Evolutionary conservation across 192 early-diverging fungal genomes (phyloP), one percentile per base, ranked within the genome.

Genomic region (Fimicolochytrium jonesii): DNA sequence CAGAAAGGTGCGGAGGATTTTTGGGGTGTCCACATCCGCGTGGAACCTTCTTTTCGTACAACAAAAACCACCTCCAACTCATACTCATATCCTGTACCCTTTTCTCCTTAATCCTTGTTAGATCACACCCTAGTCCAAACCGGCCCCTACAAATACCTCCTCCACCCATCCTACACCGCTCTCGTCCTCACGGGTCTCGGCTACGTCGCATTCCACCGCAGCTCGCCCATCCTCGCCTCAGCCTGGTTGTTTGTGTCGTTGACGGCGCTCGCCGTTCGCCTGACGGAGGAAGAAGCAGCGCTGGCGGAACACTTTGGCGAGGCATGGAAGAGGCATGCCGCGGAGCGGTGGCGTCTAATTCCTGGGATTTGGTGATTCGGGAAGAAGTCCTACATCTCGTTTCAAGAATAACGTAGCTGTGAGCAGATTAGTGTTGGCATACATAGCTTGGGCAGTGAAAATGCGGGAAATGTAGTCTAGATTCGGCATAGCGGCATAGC

Each of bases 101-200:
- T 52, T 52, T 30, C 10, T 20, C 20, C 31, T 13, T 52, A 10
- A 10, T 33, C 53, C 26, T 22, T 35, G 10, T 5, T 34, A 55
- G 53, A 36, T 18, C 53, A 55, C 35, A 10, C n/a, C 4, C 53
- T 55, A 17, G 53, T 55, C 53, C 33, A 33, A 30, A 55, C 53
- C 4, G 53, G 53, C 4, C 53, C 53, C 13, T 55, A 55, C 35
- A 10, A 13, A 4, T 35, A 34, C 53, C 53, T 55, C 15, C 23
- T 55, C 17, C 46, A 55, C 53, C 53, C 53, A 2, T 36, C 33
- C 32, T 55, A 55, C 53, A 55, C 53, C 5, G 53, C 33, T n/a
- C 2, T 33, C 5, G 35, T 26, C 2, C 3, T 55, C 11, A 34
- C 25, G 4, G 53, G n/a, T 18, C 18, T 37, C 33, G 31, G 33